A percentile compares a stretch with the other conserved stretches of the same genome.
Evolutionary conservation across 2,329 filamentous ascomycete species (phyloP).

Genomic region (Alternaria conjuncta): DNA sequence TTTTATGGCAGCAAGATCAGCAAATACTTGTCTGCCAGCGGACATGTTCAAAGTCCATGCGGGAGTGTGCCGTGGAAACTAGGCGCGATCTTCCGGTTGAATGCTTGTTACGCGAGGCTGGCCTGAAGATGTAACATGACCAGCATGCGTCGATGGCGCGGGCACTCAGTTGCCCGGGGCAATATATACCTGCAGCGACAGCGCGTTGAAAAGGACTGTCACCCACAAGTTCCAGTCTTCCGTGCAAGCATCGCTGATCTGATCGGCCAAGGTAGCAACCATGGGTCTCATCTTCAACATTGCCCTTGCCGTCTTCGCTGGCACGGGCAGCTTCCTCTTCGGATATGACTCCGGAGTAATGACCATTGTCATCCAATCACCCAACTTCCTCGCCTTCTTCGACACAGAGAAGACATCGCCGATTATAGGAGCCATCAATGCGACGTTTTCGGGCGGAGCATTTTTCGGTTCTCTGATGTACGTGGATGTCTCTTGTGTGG

Average conservation of each 20-base stretch:
- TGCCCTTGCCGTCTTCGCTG: slow-evolving; percentile 52
- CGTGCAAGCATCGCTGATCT: neutral
- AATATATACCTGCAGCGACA: slow-evolving; percentile 13
- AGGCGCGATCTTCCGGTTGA: slow-evolving; percentile 30
- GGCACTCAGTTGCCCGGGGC: slow-evolving; percentile 8
- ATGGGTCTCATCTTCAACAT: slow-evolving; percentile 55
- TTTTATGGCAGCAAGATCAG: slow-evolving; percentile 16
- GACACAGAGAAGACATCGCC: slow-evolving; percentile 57
- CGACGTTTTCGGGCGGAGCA: slow-evolving; percentile 67
- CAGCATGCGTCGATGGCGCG: slow-evolving; percentile 12
- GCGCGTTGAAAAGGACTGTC: neutral
- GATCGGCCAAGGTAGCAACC: neutral
- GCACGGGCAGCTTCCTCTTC: slow-evolving; percentile 50
- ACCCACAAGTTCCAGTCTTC: neutral
- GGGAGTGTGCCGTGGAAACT: slow-evolving; percentile 24
- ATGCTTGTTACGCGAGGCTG: slow-evolving; percentile 15
- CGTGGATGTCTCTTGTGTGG: neutral
- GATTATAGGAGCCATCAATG: slow-evolving; percentile 68
- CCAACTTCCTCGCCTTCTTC: slow-evolving; percentile 65
- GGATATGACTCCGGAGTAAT: slow-evolving; percentile 49
- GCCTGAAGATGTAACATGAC: slow-evolving; percentile 12
- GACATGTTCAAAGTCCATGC: neutral
- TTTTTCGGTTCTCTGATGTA: slow-evolving; percentile 61
- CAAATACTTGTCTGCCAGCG: slow-evolving; percentile 10
- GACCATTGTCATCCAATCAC: slow-evolving; percentile 62